A percentile compares a stretch with the other conserved stretches of the same genome.
phyloP scores from a whole-genome alignment of 352 stramenopile species.

The Thraustochytrium sp. region DNA sequence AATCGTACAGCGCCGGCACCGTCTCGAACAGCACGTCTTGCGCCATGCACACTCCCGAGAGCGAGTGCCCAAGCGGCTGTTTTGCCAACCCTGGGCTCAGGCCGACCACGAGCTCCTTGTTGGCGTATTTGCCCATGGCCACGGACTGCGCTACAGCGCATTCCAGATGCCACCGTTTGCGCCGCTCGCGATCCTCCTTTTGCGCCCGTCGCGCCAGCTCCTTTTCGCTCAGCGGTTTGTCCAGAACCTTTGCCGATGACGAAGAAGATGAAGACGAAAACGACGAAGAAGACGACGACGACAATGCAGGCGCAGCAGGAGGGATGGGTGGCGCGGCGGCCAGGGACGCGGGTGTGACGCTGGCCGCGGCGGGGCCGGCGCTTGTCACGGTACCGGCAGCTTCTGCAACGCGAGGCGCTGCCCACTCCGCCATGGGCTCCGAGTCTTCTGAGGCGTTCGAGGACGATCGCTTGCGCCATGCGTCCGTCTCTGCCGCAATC shows the following conservation, averaged over 20 bases:
- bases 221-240: neutral
- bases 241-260: neutral
- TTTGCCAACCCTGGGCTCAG: neutral
- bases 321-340: too few species aligned
- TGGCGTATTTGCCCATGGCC: neutral
- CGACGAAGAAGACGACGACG: neutral
- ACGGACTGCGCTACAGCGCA: neutral
- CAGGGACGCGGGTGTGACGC: too few species aligned
- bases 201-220: neutral
- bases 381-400: too few species aligned
- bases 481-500: too few species aligned
- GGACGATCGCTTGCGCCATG: too few species aligned
- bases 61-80: neutral
- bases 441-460: too few species aligned
- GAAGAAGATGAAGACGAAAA: neutral
- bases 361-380: too few species aligned
- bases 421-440: too few species aligned
- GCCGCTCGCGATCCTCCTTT: neutral
- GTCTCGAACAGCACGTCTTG: neutral
- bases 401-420: too few species aligned
- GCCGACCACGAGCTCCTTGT: neutral
- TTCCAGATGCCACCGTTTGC: neutral
- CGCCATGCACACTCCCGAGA: neutral
- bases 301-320: neutral
- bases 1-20: neutral